Conservation (phyloP, 148 eudicot species). For the Gaultheria prostrata region DNA sequence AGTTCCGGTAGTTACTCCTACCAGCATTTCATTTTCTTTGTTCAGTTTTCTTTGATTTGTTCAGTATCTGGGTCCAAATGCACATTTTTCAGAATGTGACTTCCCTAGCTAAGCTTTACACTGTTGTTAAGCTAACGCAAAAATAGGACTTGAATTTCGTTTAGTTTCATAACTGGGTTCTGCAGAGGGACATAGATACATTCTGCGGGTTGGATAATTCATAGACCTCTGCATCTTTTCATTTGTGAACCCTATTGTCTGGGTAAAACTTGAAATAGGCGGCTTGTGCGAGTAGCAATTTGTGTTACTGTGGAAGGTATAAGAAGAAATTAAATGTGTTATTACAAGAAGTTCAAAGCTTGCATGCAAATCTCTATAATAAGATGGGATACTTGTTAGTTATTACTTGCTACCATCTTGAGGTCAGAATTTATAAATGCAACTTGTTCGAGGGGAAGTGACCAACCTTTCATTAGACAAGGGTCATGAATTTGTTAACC, state of each 20-base stretch:
- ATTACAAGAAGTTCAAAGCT: neutral
- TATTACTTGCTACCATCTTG: neutral
- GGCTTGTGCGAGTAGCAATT: neutral
- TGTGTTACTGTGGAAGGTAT: neutral
- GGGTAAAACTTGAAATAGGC: neutral
- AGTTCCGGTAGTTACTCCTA: constrained; percentile 51
- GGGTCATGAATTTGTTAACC: neutral
- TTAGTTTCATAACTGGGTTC: neutral
- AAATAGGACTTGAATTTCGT: neutral
- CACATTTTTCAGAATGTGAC: neutral
- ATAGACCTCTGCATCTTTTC: neutral
- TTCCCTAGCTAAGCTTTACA: neutral
- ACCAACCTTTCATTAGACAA: neutral
- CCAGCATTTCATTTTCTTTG: neutral
- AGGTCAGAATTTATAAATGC: neutral
- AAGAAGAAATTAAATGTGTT: neutral
- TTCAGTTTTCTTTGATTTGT: neutral
- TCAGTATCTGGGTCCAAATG: neutral
- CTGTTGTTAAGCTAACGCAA: neutral
- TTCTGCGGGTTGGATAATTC: neutral
- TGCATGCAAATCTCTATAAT: neutral
- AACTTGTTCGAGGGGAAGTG: neutral
- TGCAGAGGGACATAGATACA: neutral
- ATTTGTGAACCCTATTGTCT: neutral
- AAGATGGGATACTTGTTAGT: neutral